Evolutionary conservation across 495 filamentous ascomycete species (phyloP), one percentile per base, ranked within the genome.

Genomic region (Penicillium maclennaniae): DNA sequence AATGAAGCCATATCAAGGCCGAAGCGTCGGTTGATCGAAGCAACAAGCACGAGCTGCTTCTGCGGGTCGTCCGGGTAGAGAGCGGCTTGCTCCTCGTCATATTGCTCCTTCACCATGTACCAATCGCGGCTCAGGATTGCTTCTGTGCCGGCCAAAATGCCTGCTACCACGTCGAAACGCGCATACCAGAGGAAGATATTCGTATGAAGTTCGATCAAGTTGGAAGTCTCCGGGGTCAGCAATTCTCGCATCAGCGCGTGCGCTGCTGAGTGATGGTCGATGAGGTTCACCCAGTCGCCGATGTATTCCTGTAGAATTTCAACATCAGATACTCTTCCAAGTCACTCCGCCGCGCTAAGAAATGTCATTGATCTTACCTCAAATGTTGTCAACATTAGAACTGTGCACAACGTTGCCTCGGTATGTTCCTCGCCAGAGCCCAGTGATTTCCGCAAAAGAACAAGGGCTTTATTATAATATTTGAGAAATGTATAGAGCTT

Each of bases 201-300:
- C 27, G 85, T 84, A 42, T 83, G 81, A 19, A 86, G 76, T 26
- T 85, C 75, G 27, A 82, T 82, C 55, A 87, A 73, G 70, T 87
- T 86, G 20, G 88, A 84, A 0, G 87, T 85, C 50, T 91, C 75
- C 2, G 91, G 89, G 1, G 87, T 89, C 55, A 87, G 87, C 0
- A 96, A 67, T 55, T 87, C 79, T 4, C 80, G 87, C 40, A 98
- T 75, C 55, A 98, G 80, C 46, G 88, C 80, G 61, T 88, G 81
- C 1, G 93, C 92, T 6, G 92, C 93, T 68, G 85, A 92, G 68
- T 96, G 91, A 69, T 98, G 93, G 28, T 89, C 87, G 63, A 92
- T 82, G 40, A 97, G 76, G 61, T 92, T 96, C 47, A 90, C 81
- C 89, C 89, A 97, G 63, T 98, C 93, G 8, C 93, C 93, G 49